These are phyloP conservation scores for Eucalyptus curtisii DNA, from an alignment of 345 rosid species.

Conservation along the genomic window DNA sequence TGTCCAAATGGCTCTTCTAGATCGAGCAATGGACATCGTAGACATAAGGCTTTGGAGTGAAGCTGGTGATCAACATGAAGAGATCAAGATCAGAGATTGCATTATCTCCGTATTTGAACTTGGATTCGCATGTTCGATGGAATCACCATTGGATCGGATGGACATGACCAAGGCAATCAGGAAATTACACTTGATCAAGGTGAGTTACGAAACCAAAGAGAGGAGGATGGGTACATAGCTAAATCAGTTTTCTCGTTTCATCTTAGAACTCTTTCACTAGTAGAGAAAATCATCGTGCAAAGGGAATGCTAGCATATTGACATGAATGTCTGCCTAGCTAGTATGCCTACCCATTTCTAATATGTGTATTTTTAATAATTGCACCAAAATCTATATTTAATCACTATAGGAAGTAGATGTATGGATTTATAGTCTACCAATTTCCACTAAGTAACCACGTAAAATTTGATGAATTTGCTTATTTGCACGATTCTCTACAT, in stretches of 20 bases:
- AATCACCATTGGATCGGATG: not conserved
- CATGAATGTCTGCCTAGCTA: not conserved
- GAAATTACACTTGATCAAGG: not conserved
- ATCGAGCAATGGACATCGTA: no score
- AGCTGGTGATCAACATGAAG: not conserved
- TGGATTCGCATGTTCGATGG: not conserved
- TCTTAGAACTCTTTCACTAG: not conserved
- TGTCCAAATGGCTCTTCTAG: no score
- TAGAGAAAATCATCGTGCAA: not conserved
- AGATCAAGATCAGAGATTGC: not conserved
- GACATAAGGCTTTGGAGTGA: not conserved
- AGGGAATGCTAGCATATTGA: not conserved
- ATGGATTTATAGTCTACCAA: not conserved
- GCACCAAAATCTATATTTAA: not conserved
- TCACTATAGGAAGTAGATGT: not conserved
- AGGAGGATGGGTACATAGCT: not conserved
- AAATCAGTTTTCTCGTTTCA: not conserved
- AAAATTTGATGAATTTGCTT: not conserved
- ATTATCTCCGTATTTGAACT: not conserved
- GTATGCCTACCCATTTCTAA: not conserved
- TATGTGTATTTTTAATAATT: not conserved
- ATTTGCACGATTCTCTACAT: rapidly evolving
- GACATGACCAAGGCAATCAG: not conserved
- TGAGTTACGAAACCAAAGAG: not conserved
- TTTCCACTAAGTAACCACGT: not conserved